phyloP scores from a whole-genome alignment of 148 eudicot species.

The Rhododendron henanense region DNA sequence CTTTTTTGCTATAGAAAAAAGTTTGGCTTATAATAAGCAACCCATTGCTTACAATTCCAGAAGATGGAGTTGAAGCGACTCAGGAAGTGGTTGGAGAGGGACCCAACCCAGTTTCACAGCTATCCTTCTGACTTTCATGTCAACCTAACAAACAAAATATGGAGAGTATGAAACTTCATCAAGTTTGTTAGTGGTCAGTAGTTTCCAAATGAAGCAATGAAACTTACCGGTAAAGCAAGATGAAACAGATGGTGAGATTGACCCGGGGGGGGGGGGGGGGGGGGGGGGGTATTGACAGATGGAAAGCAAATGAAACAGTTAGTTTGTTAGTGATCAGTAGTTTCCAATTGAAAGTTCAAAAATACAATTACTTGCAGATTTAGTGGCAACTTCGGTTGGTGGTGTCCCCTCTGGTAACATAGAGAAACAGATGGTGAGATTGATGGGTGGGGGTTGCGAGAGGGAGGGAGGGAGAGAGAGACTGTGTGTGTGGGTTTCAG shows the following conservation, averaged over 20 bases:
- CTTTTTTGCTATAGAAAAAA: neutral
- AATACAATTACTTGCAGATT: too few species aligned
- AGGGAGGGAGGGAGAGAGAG: too few species aligned
- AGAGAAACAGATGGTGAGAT: too few species aligned
- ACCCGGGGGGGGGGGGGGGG: too few species aligned
- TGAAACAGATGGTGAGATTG: slow-evolving; percentile 7
- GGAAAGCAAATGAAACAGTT: too few species aligned
- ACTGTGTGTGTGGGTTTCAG: too few species aligned
- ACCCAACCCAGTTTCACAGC: slow-evolving; percentile 64
- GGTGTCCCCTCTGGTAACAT: too few species aligned
- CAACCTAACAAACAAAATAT: slow-evolving; percentile 32
- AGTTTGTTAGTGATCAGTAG: too few species aligned
- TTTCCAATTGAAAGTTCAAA: too few species aligned
- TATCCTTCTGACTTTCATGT: slow-evolving; percentile 52
- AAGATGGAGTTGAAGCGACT: slow-evolving; percentile 53
- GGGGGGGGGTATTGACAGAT: too few species aligned
- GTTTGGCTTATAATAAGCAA: neutral
- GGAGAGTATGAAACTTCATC: neutral
- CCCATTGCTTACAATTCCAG: slow-evolving; percentile 42
- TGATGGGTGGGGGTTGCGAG: too few species aligned
- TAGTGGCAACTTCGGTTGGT: too few species aligned
- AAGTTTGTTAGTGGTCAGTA: neutral
- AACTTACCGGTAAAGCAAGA: slow-evolving; percentile 55
- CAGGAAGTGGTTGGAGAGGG: slow-evolving; percentile 58
- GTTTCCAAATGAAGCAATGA: slow-evolving; percentile 7